Conservation (phyloP, 768 basidiomycete genomes). For the Lactarius vividus region DNA sequence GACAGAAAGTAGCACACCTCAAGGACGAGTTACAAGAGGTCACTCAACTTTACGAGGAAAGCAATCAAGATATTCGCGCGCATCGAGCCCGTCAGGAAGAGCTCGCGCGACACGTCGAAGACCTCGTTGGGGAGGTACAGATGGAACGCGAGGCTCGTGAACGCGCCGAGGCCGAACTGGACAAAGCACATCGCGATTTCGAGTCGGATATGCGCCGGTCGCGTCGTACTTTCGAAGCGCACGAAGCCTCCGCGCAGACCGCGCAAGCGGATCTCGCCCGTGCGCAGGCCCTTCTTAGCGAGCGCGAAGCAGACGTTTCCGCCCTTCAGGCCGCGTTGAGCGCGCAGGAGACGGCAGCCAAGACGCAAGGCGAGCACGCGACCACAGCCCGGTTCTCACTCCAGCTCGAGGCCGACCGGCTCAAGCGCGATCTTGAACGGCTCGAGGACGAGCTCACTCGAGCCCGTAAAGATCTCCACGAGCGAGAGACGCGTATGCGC, state of each 20-base stretch:
- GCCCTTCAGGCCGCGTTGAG: slow-evolving; percentile 73
- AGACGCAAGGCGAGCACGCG: slow-evolving; percentile 79
- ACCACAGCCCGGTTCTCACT: slow-evolving; percentile 81
- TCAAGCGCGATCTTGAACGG: slow-evolving; percentile 79
- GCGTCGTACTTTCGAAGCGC: slow-evolving; percentile 63
- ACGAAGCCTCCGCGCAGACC: slow-evolving; percentile 64
- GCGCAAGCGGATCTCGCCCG: slow-evolving; percentile 63
- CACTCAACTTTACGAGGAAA: slow-evolving; percentile 62
- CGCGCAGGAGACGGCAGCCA: slow-evolving; percentile 69
- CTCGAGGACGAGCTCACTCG: slow-evolving; percentile 76
- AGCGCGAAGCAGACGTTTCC: slow-evolving; percentile 73
- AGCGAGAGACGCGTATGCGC: slow-evolving; percentile 59
- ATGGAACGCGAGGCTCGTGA: slow-evolving; percentile 58
- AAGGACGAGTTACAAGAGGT: slow-evolving; percentile 68
- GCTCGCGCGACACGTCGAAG: slow-evolving; percentile 69
- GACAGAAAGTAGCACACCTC: slow-evolving; percentile 63
- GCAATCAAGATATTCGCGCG: slow-evolving; percentile 59
- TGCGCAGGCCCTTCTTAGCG: slow-evolving; percentile 57
- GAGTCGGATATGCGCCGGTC: slow-evolving; percentile 59
- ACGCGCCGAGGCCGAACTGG: slow-evolving; percentile 51
- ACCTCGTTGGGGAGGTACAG: slow-evolving; percentile 61
- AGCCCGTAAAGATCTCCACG: slow-evolving; percentile 64
- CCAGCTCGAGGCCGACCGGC: slow-evolving; percentile 84
- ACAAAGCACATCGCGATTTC: slow-evolving; percentile 57
- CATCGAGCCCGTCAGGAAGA: slow-evolving; percentile 75